Percentiles rank a stretch among this genome's conserved stretches.
Evolutionary conservation across 2,329 filamentous ascomycete species (phyloP).

Genomic region (Aspergillus fumigatiaffinis): DNA sequence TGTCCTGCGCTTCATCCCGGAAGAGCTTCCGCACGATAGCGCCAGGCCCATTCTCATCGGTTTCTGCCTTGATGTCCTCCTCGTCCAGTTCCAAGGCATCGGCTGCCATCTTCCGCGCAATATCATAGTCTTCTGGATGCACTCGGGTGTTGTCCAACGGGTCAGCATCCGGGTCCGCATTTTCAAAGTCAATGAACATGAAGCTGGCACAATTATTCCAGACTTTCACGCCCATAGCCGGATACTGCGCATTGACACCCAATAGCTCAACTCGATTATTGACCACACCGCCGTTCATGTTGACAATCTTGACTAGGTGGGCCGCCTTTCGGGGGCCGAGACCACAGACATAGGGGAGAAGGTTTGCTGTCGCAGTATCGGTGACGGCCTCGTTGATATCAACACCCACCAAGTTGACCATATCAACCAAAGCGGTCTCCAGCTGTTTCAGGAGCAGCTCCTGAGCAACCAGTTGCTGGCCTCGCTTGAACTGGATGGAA

Average conservation of each 20-base stretch:
- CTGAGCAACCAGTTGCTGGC: conserved; percentile 80
- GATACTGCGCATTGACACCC: conserved; percentile 76
- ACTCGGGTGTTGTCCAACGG: conserved; percentile 96
- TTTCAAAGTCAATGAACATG: conserved; percentile 82
- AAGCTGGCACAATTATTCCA: conserved; percentile 98
- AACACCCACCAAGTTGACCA: conserved; percentile 94
- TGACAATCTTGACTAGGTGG: conserved; percentile 81
- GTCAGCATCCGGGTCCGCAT: conserved; percentile 76
- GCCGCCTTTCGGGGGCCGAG: conserved; percentile 89
- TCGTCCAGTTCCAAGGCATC: conserved; percentile 95
- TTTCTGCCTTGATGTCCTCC: conserved; percentile 94
- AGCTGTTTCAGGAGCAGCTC: conserved; percentile 83
- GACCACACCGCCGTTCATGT: conserved; percentile 82
- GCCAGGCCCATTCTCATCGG: conserved; percentile 80
- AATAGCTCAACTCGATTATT: conserved; percentile 82
- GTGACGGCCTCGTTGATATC: conserved; percentile 88
- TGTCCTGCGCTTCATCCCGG: conserved; percentile 86
- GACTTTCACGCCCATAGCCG: conserved; percentile 81
- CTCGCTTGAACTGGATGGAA: conserved; percentile 82
- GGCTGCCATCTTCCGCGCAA: conserved; percentile 96
- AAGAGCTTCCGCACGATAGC: conserved; percentile 95
- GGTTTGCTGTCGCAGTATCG: conserved; percentile 76
- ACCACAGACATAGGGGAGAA: conserved; percentile 87
- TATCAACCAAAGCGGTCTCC: conserved; percentile 96
- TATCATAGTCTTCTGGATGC: conserved; percentile 96